Percentiles rank a stretch among this genome's conserved stretches.
phyloP scores from a whole-genome alignment of 108 stramenopile species.

The Stephanodiscus triporus region DNA sequence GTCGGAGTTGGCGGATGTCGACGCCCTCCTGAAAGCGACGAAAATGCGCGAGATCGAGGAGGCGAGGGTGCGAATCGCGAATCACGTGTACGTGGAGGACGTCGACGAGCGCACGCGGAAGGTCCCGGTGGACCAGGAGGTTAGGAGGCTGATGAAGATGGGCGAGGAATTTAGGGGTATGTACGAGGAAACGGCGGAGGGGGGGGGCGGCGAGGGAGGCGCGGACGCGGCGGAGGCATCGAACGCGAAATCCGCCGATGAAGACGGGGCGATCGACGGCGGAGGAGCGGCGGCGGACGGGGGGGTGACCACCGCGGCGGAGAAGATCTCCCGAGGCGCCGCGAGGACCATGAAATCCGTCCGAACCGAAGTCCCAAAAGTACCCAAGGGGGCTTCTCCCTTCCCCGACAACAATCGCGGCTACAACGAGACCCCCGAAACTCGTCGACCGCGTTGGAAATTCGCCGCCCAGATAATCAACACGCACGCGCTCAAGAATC shows the following conservation, averaged over 20 bases:
- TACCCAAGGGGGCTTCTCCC: slow-evolving; percentile 36
- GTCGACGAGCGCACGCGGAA: slow-evolving; percentile 57
- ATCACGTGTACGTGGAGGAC: slow-evolving; percentile 75
- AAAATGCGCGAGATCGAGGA: slow-evolving; percentile 60
- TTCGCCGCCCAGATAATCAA: slow-evolving; percentile 83
- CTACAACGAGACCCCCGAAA: slow-evolving; percentile 15
- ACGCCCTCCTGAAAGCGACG: slow-evolving; percentile 55
- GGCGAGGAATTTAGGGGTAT: slow-evolving; percentile 20
- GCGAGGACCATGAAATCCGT: neutral
- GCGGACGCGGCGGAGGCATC: slow-evolving; percentile 28
- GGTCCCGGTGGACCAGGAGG: slow-evolving; percentile 60
- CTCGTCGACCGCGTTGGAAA: slow-evolving; percentile 73
- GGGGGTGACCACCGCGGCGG: neutral
- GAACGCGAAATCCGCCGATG: neutral
- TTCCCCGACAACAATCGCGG: slow-evolving; percentile 56
- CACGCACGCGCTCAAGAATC: slow-evolving; percentile 59
- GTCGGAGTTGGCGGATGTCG: slow-evolving; percentile 77
- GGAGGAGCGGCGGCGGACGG: too few relatives aligned
- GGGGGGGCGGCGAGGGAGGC: slow-evolving; percentile 6
- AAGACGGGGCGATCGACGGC: slow-evolving; percentile 3
- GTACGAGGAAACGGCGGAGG: neutral
- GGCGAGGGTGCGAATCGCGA: slow-evolving; percentile 60
- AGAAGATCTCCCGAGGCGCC: slow-evolving; percentile 2
- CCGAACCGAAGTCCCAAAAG: slow-evolving; percentile 23
- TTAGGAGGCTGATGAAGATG: slow-evolving; percentile 37